Conservation (phyloP, 352 stramenopile genomes). For the Pythium periplocum region DNA sequence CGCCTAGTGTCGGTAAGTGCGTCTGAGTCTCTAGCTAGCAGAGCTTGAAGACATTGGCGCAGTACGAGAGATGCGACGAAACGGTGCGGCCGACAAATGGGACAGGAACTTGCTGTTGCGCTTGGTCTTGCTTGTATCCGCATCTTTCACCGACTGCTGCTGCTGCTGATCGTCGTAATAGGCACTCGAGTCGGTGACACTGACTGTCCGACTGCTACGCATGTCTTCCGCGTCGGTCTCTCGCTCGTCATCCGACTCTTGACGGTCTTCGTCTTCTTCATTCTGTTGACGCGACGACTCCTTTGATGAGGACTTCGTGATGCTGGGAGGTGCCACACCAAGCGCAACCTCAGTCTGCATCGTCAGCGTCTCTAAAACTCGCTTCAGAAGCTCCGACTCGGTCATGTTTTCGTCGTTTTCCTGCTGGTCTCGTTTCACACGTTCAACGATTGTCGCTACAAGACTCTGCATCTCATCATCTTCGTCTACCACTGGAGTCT, state of each 20-base stretch:
- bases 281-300: neutral
- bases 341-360: too few species aligned
- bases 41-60: neutral
- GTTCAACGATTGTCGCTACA: too few species aligned
- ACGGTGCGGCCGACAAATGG: constrained; percentile 12
- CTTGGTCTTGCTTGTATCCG: neutral
- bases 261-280: constrained; percentile 1
- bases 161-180: neutral
- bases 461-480: neutral
- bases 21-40: too few species aligned
- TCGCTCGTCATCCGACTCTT: constrained; percentile 7
- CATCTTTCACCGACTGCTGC: neutral
- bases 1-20: too few species aligned
- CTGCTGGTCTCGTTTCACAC: too few species aligned
- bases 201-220: constrained; percentile 18
- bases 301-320: too few species aligned
- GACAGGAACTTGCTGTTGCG: constrained; percentile 15
- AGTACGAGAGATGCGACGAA: constrained; percentile 10
- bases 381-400: too few species aligned
- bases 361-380: too few species aligned
- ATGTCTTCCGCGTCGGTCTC: constrained; percentile 20
- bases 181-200: constrained; percentile 14
- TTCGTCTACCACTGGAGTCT: neutral
- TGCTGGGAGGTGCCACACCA: too few species aligned
- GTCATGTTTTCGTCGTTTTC: too few species aligned